A percentile compares a stretch with the other conserved stretches of the same genome.
These are phyloP conservation scores for Thalia dealbata DNA, from an alignment of 176 grass and related monocot species.

Conservation along the genomic window DNA sequence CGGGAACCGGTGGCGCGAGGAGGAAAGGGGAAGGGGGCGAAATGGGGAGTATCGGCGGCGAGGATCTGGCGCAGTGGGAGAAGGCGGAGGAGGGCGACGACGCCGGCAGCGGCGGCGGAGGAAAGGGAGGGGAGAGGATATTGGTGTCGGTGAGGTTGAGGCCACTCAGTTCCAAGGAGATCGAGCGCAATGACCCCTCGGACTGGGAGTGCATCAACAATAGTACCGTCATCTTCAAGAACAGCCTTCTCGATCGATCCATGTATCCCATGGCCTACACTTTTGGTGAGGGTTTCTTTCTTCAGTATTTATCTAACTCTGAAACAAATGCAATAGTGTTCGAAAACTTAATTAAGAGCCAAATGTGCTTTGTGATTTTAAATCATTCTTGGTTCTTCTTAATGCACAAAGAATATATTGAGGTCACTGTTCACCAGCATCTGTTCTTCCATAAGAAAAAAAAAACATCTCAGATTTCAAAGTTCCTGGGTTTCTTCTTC, in stretches of 20 bases:
- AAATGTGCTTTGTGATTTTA: too few relatives aligned
- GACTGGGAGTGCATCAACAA: conserved; percentile 63
- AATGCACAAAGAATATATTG: too few relatives aligned
- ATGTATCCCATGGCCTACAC: conserved; percentile 52
- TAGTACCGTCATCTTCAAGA: conserved; percentile 59
- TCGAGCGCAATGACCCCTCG: conserved; percentile 43
- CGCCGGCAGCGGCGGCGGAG: conserved; percentile 30
- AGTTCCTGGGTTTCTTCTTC: background rate
- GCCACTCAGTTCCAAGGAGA: conserved; percentile 58
- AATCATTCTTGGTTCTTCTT: too few relatives aligned
- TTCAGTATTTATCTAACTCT: background rate
- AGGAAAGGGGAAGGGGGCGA: conserved; percentile 13
- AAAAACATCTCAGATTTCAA: background rate
- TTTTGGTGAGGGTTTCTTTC: conserved; percentile 52
- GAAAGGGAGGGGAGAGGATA: conserved; percentile 47
- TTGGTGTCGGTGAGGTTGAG: conserved; percentile 76
- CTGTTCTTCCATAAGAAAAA: background rate
- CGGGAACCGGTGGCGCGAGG: background rate
- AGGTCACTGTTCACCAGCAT: background rate
- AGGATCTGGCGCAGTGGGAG: conserved; percentile 25
- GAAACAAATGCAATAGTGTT: too few relatives aligned
- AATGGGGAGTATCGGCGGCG: conserved; percentile 28
- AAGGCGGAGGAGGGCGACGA: conserved; percentile 19
- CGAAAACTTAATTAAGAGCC: too few relatives aligned
- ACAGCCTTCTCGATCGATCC: conserved; percentile 59